Evolutionary conservation across 2,329 filamentous ascomycete genomes (phyloP), one percentile per base, ranked within the genome.

Genomic region (Didymella lethalis): DNA sequence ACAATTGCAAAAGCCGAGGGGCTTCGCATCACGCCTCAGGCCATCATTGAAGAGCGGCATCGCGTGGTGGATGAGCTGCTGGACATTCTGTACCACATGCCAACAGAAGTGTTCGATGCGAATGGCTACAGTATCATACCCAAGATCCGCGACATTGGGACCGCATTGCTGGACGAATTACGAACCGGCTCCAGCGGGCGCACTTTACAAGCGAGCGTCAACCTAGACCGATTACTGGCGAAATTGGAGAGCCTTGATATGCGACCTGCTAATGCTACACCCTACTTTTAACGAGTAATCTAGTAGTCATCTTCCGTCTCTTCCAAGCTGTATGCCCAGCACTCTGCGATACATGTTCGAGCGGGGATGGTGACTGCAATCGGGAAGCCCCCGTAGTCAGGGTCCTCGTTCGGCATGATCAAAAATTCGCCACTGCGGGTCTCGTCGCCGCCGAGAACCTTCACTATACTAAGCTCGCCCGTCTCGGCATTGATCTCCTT

Each of bases 321-420:
- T n/a, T 68, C 67, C 36, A 70, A 38, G 31, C 64, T 69, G 41
- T 70, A 70, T 7, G 64, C 65, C 64, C 64, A 67, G 53, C 66
- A 68, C 32, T 65, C 63, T 11, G 61, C 63, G 8, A 65, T 64
- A 23, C 55, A 60, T 3, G 84, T 86, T 53, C 78, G 70, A 0
- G 83, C 82, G 1, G 83, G 84, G 31, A 85, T 81, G 0, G 83
- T 86, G 1, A 86, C 79, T 26, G 79, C 79, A 31, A 85, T 86
- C 0, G 83, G 83, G 57, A 85, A 85, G 0, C 81, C 82, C 1
- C 84, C 84, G 66, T 86, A 86, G 59, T 86, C 83, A 0, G 83
- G 83, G 32, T 84, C 77, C 32, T 85, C 81, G 57, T 81, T 84
- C 0, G 83, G 85, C 85, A 87, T 87, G 62, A 85, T 83, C 18